Base-by-base conservation (phyloP, 1,284 basidiomycete species). In the Pseudozyma pruni region DNA sequence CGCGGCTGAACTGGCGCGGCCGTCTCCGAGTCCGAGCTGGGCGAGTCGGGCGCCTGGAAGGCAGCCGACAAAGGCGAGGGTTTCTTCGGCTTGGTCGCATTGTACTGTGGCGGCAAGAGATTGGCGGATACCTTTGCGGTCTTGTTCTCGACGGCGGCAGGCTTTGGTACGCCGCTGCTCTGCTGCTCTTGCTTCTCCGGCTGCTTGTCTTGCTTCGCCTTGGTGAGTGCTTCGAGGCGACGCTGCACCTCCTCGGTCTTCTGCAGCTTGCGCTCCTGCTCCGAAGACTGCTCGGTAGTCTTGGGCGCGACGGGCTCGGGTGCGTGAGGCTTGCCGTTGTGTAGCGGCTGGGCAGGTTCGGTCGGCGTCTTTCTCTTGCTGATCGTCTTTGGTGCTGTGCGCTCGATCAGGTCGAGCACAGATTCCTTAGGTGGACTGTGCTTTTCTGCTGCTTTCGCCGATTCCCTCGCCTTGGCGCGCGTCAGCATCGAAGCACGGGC, bases 341-440 rank as follows among this genome's bases (percentile, higher is more conserved):
- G 50, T 29, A 51, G 45, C 4, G 38, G 23, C 20, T 46, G 57
- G 2, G 48, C 5, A 1, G 14, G 37, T 4, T 55, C 53, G 38
- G 8, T 39, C 9, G 49, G 27, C 5, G 43, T 46, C 32, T 64
- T 68, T 11, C 48, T 44, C 49, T 59, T 49, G 33, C 44, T 64
- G 6, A 61, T 46, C 7, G 46, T 35, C 47, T 62, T 54, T 14
- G 72, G 73, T 19, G 72, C 76, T 0, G 74, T 78, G 8, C 76
- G 64, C 48, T 76, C 72, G 27, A 78, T 74, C 32, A 75, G 57
- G 8, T 78, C 76, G 3, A 78, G 69, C 10, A 76, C 61, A 11
- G 76, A 74, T 16, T 66, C 68, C 27, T 67, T 71, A 40, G 71
- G 64, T 8, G 59, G 61, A 10, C 72, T 72, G 31, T 31, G 37